Evolutionary conservation across 352 stramenopile species (phyloP), one percentile per base, ranked within the genome.

Genomic region (Pythium phragmiticola): DNA sequence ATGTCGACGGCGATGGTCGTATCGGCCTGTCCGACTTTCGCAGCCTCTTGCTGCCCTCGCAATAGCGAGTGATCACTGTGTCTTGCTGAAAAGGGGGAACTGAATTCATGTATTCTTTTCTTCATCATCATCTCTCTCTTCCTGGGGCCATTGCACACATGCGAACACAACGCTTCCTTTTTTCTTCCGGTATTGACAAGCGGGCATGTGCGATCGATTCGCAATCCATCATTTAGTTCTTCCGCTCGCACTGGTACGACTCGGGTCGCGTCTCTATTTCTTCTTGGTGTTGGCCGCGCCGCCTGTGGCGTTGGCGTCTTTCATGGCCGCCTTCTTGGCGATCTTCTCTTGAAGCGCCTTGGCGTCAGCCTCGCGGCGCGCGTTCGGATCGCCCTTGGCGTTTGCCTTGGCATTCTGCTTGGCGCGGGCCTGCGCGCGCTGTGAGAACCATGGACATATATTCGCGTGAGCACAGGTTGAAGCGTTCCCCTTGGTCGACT

Each of bases 331-430:
- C 60, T 93, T 93, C 21, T 75, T 76, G 3, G 82, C 84, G 30
- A 93, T 92, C 60, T 93, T 93, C 64, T 93, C 84, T 66, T 89
- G 80, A 19, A 93, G 69, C 16, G 84, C 84, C 75, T 93, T 91
- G 30, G 82, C 82, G 53, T 92, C 79, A 4, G 81, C 82, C 45
- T 90, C 84, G 9, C 83, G 75, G 16, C 82, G 82, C 11, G 81
- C 81, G 19, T 77, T 72, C 14, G 81, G 78, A 62, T 90, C 83
- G 33, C 84, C 82, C 47, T 82, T 77, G 11, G 60, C 60, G 17
- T 55, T 47, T 0, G 51, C 45, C n/a, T 52, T 49, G 26, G 26
- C 26, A 5, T 30, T 30, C 26, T 30, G 26, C 26, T 30, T 30
- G 52, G 76, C 66, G 55, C 84, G 82, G n/a, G 84, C 84, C 67